Base-by-base conservation (phyloP, 2,329 filamentous ascomycete genomes). In the Chrysoporthe deuterocubensis region DNA sequence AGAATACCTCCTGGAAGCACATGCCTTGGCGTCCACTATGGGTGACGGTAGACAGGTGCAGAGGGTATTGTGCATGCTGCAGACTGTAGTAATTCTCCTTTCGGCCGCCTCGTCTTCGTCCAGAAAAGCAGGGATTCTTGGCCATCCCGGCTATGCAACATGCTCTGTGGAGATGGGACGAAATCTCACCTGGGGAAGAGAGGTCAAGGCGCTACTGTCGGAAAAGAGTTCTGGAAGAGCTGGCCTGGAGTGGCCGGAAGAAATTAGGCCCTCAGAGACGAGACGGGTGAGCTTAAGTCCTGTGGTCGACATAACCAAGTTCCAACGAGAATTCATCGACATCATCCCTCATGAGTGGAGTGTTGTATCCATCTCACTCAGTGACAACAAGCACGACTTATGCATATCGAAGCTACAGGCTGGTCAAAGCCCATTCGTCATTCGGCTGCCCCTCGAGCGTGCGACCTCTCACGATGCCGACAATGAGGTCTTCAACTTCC, bases 401-500 rank as follows among this genome's bases (percentile, higher is more conserved):
- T 94, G 92, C 72, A 90, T 98, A 70, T 94, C 93, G n/a, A 93
- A 93, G 73, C 88, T 97, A 44, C 89, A 92, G 71, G 85, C 89
- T 11, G 89, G 88, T 1, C 87, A 91, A 62, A 89, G 87, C 37
- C 96, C 96, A 0, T 96, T 99, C 74, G 89, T 97, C 64, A 83
- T 99, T 62, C 90, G 94, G 6, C 83, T 99, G 32, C 96, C 96
- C 0, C 86, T 99, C 34, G 90, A 92, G 72, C 85, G 95, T 54
- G 92, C 95, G 65, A 92, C 89, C 72, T 92, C 90, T 0, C 89
- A 94, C 32, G 93, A 96, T 72, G 87, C 89, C 42, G 93, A 96
- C 68, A 84, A 79, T 3, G 92, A 96, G 65, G 85, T 91, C 1
- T 97, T 98, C 74, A 90, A 90, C 59, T 98, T 97, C 75, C 86